These are phyloP conservation scores for Neofusicoccum umdonicola DNA, from an alignment of 2,329 filamentous ascomycete genomes.

Conservation along the genomic window DNA sequence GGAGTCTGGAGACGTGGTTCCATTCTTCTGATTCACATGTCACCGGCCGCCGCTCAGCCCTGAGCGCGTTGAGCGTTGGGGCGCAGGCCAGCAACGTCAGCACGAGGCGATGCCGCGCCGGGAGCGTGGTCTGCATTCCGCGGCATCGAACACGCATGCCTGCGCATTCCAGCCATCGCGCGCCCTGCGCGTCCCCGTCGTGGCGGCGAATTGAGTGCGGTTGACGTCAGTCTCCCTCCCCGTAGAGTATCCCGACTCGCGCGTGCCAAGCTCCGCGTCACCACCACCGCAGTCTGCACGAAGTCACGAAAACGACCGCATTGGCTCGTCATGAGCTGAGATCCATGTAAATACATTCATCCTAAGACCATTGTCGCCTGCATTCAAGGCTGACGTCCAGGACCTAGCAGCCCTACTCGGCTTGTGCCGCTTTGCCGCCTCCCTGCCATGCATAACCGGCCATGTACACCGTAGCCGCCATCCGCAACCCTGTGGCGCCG, in stretches of 20 bases:
- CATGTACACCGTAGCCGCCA: neutral
- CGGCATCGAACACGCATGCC: neutral
- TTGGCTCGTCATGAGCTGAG: neutral
- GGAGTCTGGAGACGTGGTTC: slow-evolving; percentile 16
- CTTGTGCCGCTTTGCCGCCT: too few species aligned
- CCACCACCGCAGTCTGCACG: neutral
- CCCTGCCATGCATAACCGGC: neutral
- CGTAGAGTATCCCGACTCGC: neutral
- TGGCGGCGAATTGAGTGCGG: neutral
- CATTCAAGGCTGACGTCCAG: neutral
- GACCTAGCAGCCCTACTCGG: neutral
- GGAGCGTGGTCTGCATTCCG: neutral
- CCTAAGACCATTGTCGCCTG: neutral
- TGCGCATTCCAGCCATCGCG: neutral
- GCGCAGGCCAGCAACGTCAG: slow-evolving; percentile 11
- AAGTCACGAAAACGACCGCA: neutral
- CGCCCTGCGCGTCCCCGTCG: neutral
- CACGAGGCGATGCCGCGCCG: neutral
- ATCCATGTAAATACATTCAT: neutral
- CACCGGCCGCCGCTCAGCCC: neutral
- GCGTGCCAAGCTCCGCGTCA: slow-evolving; percentile 4
- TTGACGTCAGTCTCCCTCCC: slow-evolving; percentile 8
- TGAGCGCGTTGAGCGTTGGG: slow-evolving; percentile 4
- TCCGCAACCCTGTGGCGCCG: neutral
- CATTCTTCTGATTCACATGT: slow-evolving; percentile 17